Percentiles rank a stretch among this genome's conserved stretches.
Evolutionary conservation across 345 rosid species (phyloP).

Genomic region (Durio zibethinus): DNA sequence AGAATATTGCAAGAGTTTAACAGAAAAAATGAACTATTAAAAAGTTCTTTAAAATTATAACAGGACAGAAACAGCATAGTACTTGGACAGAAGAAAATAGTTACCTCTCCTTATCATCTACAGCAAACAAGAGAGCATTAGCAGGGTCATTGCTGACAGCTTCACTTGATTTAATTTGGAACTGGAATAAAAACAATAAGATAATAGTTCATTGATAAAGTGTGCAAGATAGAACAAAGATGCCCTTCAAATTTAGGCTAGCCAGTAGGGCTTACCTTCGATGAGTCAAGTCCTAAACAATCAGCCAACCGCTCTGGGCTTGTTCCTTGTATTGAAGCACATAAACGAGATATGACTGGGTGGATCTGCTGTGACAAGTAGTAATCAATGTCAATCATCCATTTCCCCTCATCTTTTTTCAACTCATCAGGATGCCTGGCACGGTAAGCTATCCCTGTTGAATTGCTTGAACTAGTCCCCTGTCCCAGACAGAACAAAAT

Average conservation of each 20-base stretch:
- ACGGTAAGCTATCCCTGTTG: slow-evolving; percentile 83
- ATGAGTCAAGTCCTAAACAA: slow-evolving; percentile 94
- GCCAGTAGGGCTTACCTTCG: slow-evolving; percentile 57
- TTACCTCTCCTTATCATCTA: slow-evolving; percentile 82
- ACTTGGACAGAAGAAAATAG: slow-evolving; percentile 7
- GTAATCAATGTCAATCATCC: slow-evolving; percentile 96
- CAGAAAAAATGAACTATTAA: background rate
- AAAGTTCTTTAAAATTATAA: background rate
- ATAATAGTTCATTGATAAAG: background rate
- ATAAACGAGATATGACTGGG: slow-evolving; percentile 91
- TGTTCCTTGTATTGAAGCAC: slow-evolving; percentile 96
- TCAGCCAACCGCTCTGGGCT: slow-evolving; percentile 92
- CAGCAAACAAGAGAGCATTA: slow-evolving; percentile 51
- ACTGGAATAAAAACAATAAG: slow-evolving; percentile 39
- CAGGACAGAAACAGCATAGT: background rate
- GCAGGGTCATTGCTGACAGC: slow-evolving; percentile 47
- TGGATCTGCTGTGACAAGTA: slow-evolving; percentile 98
- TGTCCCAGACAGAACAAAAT: slow-evolving; percentile 26
- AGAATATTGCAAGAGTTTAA: background rate
- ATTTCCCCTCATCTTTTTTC: slow-evolving; percentile 68
- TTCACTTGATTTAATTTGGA: slow-evolving; percentile 58
- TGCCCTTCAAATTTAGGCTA: background rate
- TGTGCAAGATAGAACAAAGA: background rate
- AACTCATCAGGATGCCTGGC: slow-evolving; percentile 97
- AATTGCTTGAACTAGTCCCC: slow-evolving; percentile 60